Evolutionary conservation across 2,329 filamentous ascomycete genomes (phyloP), one percentile per base, ranked within the genome.

Genomic region (Septoria linicola): DNA sequence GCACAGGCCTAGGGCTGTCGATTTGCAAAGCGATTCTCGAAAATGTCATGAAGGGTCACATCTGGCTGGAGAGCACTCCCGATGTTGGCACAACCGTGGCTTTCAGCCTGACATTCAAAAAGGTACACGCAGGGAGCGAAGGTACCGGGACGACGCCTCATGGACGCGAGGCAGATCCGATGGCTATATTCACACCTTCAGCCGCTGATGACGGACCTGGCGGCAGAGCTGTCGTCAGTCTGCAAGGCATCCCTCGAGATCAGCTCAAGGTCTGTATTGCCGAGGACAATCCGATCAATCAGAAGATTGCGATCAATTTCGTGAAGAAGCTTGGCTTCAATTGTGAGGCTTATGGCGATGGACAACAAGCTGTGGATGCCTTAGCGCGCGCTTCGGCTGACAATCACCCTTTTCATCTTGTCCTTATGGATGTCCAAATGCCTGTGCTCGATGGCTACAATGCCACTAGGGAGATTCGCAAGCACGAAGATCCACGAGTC

Each of bases 371-470:
- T 0, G 87, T 96, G 11, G 88, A 95, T 63, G 91, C 89, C 0
- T 73, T 96, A n/a, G 83, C 86, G 7, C 75, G 81, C 43, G 87
- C 85, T 56, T 86, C 87, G 3, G 77, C 74, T 37, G 85, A 88
- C 56, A 85, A 85, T 1, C 76, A 76, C 7, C 91, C 90, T 0
- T 96, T 95, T 72, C 90, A 96, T 64, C 80, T 96, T 25, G 85
- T 95, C 34, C 79, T 96, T 37, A 96, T 96, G 91, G 91, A 96
- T 67, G 89, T 95, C 3, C 90, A 96, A 71, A 96, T 96, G 91
- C 91, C 91, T 0, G 83, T 95, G 3, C 80, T 95, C 7, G 91
- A 96, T 67, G 91, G 91, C 4, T 96, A 96, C 67, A 88, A 95
- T 69, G 90, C 91, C 1, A 96, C 91, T 0, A 86, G 87, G 59